phyloP scores from a whole-genome alignment of 768 basidiomycete genomes.

The Suillus ampliporus region DNA sequence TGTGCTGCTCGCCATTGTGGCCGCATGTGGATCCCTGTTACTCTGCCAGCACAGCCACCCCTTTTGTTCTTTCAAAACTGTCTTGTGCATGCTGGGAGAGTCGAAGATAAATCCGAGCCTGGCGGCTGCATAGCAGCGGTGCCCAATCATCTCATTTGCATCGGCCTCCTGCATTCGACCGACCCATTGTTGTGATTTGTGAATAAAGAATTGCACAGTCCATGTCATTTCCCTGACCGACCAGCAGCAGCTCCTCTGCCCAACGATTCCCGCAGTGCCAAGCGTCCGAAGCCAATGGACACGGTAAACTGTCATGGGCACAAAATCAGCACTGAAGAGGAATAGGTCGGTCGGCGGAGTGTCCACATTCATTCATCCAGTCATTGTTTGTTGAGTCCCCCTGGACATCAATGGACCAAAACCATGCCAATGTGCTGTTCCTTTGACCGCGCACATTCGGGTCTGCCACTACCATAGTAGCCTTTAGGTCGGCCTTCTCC shows the following conservation, averaged over 20 bases:
- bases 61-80: not conserved
- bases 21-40: not conserved
- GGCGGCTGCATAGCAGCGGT: too few relatives aligned
- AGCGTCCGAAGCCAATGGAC: too few relatives aligned
- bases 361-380: conserved; percentile 17
- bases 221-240: too few relatives aligned
- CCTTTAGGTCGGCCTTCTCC: conserved; percentile 6
- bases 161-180: too few relatives aligned
- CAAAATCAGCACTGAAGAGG: too few relatives aligned
- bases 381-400: conserved; percentile 3
- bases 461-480: not conserved
- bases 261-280: too few relatives aligned
- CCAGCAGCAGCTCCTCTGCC: too few relatives aligned
- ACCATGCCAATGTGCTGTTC: conserved; percentile 10
- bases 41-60: not conserved
- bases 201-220: not conserved
- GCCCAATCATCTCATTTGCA: too few relatives aligned
- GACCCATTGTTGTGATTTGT: too few relatives aligned
- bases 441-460: conserved; percentile 10
- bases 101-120: not conserved
- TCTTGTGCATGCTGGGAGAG: not conserved
- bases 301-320: too few relatives aligned
- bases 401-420: conserved; percentile 14
- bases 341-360: too few relatives aligned
- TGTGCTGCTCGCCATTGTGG: not conserved